Percentiles rank a stretch among this genome's conserved stretches.
phyloP scores from a whole-genome alignment of 345 rosid species.

The Isatis tinctoria region DNA sequence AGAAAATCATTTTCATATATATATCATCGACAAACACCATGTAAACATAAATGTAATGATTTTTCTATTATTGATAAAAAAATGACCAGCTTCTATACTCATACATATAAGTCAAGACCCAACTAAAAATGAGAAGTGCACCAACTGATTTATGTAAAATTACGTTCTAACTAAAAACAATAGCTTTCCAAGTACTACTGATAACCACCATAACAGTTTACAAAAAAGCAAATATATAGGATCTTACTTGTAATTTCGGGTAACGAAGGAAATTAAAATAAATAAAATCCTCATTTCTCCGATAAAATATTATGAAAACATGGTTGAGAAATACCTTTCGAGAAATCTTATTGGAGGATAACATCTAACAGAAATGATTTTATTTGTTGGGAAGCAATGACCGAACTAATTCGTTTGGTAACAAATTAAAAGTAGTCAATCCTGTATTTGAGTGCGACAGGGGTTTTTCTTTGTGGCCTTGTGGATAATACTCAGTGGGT shows the following conservation, averaged over 20 bases:
- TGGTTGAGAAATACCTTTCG: conserved; percentile 27
- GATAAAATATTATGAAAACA: background rate
- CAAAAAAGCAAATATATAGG: too few relatives aligned
- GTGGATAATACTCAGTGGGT: background rate
- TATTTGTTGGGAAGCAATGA: conserved; percentile 29
- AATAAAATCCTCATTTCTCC: background rate
- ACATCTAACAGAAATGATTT: conserved; percentile 23
- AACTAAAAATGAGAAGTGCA: too few relatives aligned
- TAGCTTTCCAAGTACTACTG: too few relatives aligned
- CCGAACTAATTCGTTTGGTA: conserved; percentile 23
- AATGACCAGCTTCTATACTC: too few relatives aligned
- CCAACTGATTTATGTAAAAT: too few relatives aligned
- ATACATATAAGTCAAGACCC: too few relatives aligned
- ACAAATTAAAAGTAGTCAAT: conserved; percentile 8
- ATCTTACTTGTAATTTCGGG: too few relatives aligned
- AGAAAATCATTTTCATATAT: background rate
- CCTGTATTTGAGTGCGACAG: conserved; percentile 21
- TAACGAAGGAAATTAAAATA: background rate
- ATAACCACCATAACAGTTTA: too few relatives aligned
- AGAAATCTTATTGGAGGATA: conserved; percentile 22
- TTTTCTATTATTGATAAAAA: too few relatives aligned
- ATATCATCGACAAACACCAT: background rate
- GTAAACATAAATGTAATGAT: background rate
- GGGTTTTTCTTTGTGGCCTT: background rate
- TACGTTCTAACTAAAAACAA: too few relatives aligned